Evolutionary conservation across 2,329 filamentous ascomycete species (phyloP), one percentile per base, ranked within the genome.

Genomic region (Colletotrichum acutatum): DNA sequence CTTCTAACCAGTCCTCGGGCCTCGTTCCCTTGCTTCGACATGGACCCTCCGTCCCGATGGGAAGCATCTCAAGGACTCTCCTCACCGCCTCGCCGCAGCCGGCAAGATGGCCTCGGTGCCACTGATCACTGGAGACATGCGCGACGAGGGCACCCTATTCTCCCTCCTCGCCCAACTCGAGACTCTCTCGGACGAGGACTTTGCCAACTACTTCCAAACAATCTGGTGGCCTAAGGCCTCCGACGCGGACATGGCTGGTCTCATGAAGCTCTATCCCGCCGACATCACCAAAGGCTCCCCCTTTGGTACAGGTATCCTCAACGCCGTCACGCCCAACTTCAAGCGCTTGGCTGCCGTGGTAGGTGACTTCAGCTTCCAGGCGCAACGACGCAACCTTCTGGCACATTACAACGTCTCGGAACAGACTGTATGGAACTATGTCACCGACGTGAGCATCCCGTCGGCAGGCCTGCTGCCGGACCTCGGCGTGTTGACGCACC

Each of bases 61-160:
- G 11, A 66, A 66, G 22, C 54, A 66, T 32, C 67, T 66, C 14
- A 70, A 65, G 37, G 67, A 66, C 22, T 66, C 61, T 5, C 53
- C 60, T 2, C 53, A 70, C 11, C 53, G 60, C 12, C 60, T 70
- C 2, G 54, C 37, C 26, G 24, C 52, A 9, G 67, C 67, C 42
- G 61, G 61, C 11, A 70, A 59, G 54, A 70, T 70, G 60, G 67
- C 67, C 1, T 59, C 53, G 8, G 88, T 93, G 0, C 91, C 91
- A 2, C 86, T 92, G 77, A 91, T 93, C 68, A 83, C 90, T 30
- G 90, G 91, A 46, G 86, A 90, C 76, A 88, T 90, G 80, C 89
- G 92, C 82, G 91, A 93, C 78, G 91, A 93, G 79, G 90, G 90
- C 6, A 91, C 90, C 0, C 78, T 93, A 5, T 92, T 92, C 78